Conservation (phyloP, 768 basidiomycete genomes). For the Lactifluus subvellereus region DNA sequence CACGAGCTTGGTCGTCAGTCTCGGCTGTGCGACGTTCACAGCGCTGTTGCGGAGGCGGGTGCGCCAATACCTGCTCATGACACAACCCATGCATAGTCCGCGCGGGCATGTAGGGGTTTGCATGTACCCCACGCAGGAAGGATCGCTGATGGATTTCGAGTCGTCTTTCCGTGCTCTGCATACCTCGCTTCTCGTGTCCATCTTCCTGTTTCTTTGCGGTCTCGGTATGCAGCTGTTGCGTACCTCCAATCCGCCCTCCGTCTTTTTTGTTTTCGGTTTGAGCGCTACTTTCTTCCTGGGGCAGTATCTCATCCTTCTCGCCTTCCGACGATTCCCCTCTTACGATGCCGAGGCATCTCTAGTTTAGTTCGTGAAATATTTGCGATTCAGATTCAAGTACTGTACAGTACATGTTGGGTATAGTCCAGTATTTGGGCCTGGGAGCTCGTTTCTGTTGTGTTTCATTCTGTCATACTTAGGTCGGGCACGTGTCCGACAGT, state of each 20-base stretch:
- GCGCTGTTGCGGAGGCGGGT: not conserved
- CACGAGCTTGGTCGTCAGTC: constrained; percentile 1
- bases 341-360: not conserved
- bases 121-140: not conserved
- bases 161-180: not conserved
- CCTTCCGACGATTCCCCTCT: not conserved
- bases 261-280: not conserved
- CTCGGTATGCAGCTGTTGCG: not conserved
- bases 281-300: not conserved
- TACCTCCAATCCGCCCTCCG: not conserved
- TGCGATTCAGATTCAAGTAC: not conserved
- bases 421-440: not conserved
- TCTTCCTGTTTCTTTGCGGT: constrained; percentile 6
- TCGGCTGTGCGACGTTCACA: not conserved
- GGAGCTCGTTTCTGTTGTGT: not conserved
- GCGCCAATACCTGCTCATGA: not conserved
- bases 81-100: not conserved
- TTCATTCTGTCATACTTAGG: not conserved
- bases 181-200: not conserved
- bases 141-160: not conserved
- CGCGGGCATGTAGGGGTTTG: not conserved
- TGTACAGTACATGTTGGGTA: not conserved
- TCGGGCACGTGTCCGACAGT: not conserved
- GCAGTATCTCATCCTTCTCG: not conserved
- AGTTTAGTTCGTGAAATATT: not conserved